Percentiles rank a stretch among this genome's conserved stretches.
Conservation (phyloP, 495 filamentous ascomycete genomes). For the Penicillium waksmanii region DNA sequence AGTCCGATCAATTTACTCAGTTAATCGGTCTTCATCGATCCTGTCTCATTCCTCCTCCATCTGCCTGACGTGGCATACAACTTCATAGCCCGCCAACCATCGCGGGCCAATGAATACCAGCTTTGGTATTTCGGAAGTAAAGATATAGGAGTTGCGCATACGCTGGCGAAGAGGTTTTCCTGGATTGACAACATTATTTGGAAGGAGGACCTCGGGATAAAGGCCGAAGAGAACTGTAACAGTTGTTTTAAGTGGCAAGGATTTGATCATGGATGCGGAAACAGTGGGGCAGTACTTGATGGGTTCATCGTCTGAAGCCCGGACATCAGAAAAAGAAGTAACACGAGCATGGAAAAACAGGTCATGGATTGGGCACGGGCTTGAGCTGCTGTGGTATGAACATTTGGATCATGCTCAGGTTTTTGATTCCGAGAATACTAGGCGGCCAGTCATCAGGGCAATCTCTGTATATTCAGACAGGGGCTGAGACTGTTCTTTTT, state of each 20-base stretch:
- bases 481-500: not conserved
- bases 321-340: not conserved
- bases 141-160: conserved; percentile 12
- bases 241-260: conserved; percentile 8
- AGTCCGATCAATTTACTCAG: conserved; percentile 7
- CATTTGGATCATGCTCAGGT: conserved; percentile 10
- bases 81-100: conserved; percentile 13
- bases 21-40: conserved; percentile 6
- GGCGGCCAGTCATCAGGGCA: conserved; percentile 3
- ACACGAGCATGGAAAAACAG: conserved; percentile 5
- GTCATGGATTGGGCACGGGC: conserved; percentile 6
- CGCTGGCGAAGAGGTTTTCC: conserved; percentile 10
- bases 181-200: conserved; percentile 15
- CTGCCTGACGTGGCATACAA: conserved; percentile 15
- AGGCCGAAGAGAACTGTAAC: conserved; percentile 1
- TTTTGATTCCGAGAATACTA: conserved; percentile 8
- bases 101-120: conserved; percentile 14
- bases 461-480: not conserved
- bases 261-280: conserved; percentile 9
- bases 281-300: conserved; percentile 5
- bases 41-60: conserved; percentile 14
- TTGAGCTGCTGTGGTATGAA: conserved; percentile 9
- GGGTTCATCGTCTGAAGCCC: conserved; percentile 2
- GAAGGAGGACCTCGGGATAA: conserved; percentile 13
- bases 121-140: conserved; percentile 15